Base-by-base conservation (phyloP, 176 grass and related monocot species). In the Carex pumila region DNA sequence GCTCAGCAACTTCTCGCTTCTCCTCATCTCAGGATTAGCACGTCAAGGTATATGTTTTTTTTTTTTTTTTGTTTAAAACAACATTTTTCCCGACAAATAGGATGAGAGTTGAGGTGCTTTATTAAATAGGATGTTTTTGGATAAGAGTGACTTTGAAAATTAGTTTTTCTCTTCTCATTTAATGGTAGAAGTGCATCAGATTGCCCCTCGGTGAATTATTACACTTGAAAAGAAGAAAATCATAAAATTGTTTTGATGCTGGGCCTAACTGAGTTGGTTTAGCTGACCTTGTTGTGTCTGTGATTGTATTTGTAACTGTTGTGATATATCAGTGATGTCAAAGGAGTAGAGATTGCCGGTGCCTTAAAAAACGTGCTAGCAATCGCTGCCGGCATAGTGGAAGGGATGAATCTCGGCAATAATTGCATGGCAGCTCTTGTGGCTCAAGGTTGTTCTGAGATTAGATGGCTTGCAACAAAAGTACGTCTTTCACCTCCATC, bases 341-440 rank as follows among this genome's bases (percentile, higher is more conserved):
- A 89, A 94, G 92, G 95, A 87, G 90, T 98, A 60, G 95, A 98
- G 91, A 94, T 98, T 87, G 92, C 95, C n/a, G 95, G 95, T 13
- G 95, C 92, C 19, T 88, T 98, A 58, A 94, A 98, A 89, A 98
- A 98, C 79, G 92, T 98, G 61, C 90, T 98, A 87, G 95, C 95
- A 22, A 98, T 94, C 86, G 95, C 95, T 85, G 92, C 95, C 64
- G 92, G 92, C 82, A 98, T 98, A 79, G 92, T 98, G 9, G 92
- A 94, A 89, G 95, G 95, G 37, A 98, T 98, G 95, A 79, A 79
- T 79, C 95, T 98, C 39, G 92, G 95, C 14, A 92, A 98, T 92
- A 98, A 98, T 72, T 94, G 95, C 89, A 98, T 98, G 95, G 95
- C 95, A 4, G 90, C 92, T 56, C 95, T 98, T 81, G 95, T 98